These are phyloP conservation scores for Alternaria infectoria DNA, from an alignment of 2,329 filamentous ascomycete species.

Conservation along the genomic window DNA sequence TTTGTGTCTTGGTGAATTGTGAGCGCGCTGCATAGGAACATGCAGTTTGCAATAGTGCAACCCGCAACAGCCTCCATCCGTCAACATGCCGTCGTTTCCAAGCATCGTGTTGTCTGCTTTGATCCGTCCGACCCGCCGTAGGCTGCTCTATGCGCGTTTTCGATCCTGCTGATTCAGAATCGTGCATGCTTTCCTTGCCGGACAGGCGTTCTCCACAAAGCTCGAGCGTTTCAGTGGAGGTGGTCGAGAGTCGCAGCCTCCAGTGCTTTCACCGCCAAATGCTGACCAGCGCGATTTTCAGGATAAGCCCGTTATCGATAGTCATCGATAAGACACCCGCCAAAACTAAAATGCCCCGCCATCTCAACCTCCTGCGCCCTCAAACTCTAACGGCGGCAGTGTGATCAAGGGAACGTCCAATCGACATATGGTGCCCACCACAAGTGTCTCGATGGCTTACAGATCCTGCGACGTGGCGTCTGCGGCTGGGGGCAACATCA, in stretches of 20 bases:
- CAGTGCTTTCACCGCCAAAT: slow-evolving; percentile 21
- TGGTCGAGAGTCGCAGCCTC: slow-evolving; percentile 11
- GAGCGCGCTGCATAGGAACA: slow-evolving; percentile 2
- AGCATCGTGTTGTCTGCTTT: not conserved
- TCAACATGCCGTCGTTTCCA: not conserved
- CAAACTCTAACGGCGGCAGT: slow-evolving; percentile 14
- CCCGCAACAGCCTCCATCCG: not conserved
- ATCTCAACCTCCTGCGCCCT: slow-evolving; percentile 9
- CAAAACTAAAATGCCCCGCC: slow-evolving; percentile 10
- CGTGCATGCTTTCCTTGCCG: slow-evolving; percentile 8
- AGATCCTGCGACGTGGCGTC: slow-evolving; percentile 22
- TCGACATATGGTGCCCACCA: slow-evolving; percentile 4
- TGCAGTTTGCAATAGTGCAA: slow-evolving; percentile 2
- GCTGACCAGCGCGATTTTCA: slow-evolving; percentile 1
- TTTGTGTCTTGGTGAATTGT: not conserved
- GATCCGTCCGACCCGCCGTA: slow-evolving; percentile 2
- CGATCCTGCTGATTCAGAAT: slow-evolving; percentile 8
- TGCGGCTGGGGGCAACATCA: slow-evolving; percentile 3
- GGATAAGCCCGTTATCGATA: slow-evolving; percentile 15
- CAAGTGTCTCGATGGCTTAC: slow-evolving; percentile 9
- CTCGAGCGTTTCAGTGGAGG: slow-evolving; percentile 19
- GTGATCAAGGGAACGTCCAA: slow-evolving; percentile 10
- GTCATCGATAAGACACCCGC: slow-evolving; percentile 5
- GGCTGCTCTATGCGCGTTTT: slow-evolving; percentile 5
- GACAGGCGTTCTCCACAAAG: slow-evolving; percentile 22